Evolutionary conservation across 495 filamentous ascomycete species (phyloP).

Genomic region (Aspergillus bridgeri): DNA sequence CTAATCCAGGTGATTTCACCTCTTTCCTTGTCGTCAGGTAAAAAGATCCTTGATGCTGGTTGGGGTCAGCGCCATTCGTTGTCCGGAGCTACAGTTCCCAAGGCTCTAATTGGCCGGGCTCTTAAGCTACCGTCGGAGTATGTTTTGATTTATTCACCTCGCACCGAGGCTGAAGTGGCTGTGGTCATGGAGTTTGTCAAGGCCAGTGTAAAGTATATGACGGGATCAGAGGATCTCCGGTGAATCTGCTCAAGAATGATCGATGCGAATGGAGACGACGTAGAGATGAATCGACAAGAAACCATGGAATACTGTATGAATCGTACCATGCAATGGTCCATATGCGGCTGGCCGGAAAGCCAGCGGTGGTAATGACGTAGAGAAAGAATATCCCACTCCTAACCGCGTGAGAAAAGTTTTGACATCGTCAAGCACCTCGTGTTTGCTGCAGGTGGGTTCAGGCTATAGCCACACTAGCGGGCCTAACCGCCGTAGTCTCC

Average conservation of each 20-base stretch:
- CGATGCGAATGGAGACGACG: not conserved
- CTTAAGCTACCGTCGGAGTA: constrained; percentile 55
- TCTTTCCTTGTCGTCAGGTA: constrained; percentile 38
- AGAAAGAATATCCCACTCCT: not conserved
- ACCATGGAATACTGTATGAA: not conserved
- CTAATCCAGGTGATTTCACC: constrained; percentile 1
- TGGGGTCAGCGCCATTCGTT: constrained; percentile 92
- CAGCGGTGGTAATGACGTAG: not conserved
- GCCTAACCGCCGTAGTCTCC: constrained; percentile 25
- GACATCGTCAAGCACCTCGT: not conserved
- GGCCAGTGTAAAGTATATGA: constrained; percentile 49
- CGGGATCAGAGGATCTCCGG: constrained; percentile 24
- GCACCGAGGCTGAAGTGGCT: constrained; percentile 62
- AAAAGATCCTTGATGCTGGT: constrained; percentile 68
- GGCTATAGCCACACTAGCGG: constrained; percentile 20
- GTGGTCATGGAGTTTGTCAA: constrained; percentile 67
- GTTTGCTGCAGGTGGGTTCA: constrained; percentile 1
- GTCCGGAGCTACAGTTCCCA: constrained; percentile 47
- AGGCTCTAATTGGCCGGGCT: constrained; percentile 45
- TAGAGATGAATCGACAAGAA: not conserved
- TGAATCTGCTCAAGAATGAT: not conserved
- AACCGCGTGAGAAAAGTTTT: not conserved
- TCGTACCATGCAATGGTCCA: not conserved
- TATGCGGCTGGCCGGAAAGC: not conserved
- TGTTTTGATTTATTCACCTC: constrained; percentile 81